phyloP scores from a whole-genome alignment of 2,329 filamentous ascomycete genomes.

The Cyphellophora attinorum region DNA sequence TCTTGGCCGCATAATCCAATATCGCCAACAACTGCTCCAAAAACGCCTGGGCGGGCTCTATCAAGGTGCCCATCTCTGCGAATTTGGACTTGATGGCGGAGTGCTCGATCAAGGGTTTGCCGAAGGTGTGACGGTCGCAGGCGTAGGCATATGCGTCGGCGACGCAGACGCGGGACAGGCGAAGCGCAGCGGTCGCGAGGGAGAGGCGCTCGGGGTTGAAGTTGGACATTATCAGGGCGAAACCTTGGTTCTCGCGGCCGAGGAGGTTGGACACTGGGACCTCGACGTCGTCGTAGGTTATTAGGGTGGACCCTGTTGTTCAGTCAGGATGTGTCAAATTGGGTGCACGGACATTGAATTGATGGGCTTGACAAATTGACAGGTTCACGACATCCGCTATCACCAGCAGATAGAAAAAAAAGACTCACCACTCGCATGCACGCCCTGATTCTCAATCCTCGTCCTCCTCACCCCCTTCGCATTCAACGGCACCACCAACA shows the following conservation, averaged over 20 bases:
- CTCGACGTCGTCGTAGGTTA: conserved; percentile 66
- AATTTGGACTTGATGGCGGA: conserved; percentile 63
- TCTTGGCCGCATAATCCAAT: conserved; percentile 46
- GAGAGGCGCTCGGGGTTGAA: conserved; percentile 70
- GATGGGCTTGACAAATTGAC: no score
- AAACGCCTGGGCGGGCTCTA: conserved; percentile 65
- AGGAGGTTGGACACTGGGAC: conserved; percentile 63
- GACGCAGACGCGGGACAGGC: conserved; percentile 53
- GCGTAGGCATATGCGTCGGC: conserved; percentile 53
- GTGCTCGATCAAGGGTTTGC: conserved; percentile 62
- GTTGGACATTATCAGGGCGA: conserved; percentile 67
- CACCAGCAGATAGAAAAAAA: conserved; percentile 1
- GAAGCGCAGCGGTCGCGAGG: conserved; percentile 56
- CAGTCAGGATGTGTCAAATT: no score
- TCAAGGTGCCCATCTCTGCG: conserved; percentile 57
- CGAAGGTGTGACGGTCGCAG: conserved; percentile 60
- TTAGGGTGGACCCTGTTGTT: conserved; percentile 66
- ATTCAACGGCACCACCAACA: conserved; percentile 61
- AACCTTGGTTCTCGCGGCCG: conserved; percentile 59
- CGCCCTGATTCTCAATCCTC: conserved; percentile 57
- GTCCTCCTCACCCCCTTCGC: conserved; percentile 59
- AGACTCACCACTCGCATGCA: conserved; percentile 50
- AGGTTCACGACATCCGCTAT: no score
- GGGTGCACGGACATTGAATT: conserved; percentile 52
- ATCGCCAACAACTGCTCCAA: conserved; percentile 28